Base-by-base conservation (phyloP, 2,329 filamentous ascomycete genomes). In the Fusarium transvaalense region DNA sequence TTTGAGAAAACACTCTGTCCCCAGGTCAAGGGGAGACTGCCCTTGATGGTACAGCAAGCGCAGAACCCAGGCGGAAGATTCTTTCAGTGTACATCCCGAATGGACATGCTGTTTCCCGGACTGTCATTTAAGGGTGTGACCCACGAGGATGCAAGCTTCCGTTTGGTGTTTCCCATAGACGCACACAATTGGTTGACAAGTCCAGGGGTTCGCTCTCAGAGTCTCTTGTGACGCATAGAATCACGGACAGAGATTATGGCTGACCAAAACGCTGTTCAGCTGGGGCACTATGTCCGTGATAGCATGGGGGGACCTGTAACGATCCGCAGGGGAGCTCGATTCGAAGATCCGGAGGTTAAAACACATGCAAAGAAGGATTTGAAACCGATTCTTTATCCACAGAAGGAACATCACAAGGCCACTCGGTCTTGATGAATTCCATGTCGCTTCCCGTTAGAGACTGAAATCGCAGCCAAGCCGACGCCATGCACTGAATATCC, bases 41-140 rank as follows among this genome's bases (percentile, higher is more conserved):
- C 66, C 58, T 53, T 62, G 52, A 48, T 60, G 17, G 25, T 34
- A 27, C 60, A 43, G 48, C 48, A 55, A 68, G 59, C 50, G 60
- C 57, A 46, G 59, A 25, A 51, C 58, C 56, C 57, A 35, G 51
- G 54, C 69, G 71, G 71, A 74, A 66, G 48, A 68, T 74, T 72
- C 47, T 51, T 61, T 61, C 55, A 63, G 62, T 64, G 64, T 37
- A 55, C 57, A 61, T 63, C 64, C 69, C 71, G 72, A 50, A 41
- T 39, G 53, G 48, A 56, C 37, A 73, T 71, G 71, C 61, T 64
- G 63, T 50, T 46, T 46, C 57, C 69, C 68, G 57, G 56, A 56
- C 60, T 74, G 72, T 66, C 72, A 74, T 74, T 70, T 54, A 67
- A 71, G 61, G 66, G 57, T 73, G 63, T 62, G 50, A 64, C 60